Conservation (phyloP, 805 yeast genomes). For the Cyberlindnera petersonii region DNA sequence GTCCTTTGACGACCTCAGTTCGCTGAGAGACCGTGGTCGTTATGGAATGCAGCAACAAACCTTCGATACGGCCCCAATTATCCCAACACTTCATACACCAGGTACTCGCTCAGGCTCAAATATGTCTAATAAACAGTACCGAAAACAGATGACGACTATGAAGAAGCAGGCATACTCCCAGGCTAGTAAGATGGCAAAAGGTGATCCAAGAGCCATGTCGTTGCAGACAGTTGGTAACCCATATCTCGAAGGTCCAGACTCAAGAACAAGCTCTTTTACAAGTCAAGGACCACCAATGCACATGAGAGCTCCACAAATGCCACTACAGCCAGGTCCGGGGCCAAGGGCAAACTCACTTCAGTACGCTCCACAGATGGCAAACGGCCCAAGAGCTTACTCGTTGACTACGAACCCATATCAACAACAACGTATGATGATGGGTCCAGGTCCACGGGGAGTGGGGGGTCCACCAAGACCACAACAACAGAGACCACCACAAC, state of each 20-base stretch:
- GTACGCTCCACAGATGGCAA: neutral
- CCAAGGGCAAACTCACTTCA: slow-evolving; percentile 21
- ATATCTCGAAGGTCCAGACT: slow-evolving; percentile 14
- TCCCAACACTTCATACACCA: slow-evolving; percentile 57
- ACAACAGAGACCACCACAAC: slow-evolving; percentile 7
- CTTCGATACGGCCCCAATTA: slow-evolving; percentile 65
- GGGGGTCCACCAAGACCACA: slow-evolving; percentile 4
- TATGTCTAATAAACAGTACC: slow-evolving; percentile 54
- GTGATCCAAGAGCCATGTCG: slow-evolving; percentile 46
- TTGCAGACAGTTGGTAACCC: slow-evolving; percentile 29
- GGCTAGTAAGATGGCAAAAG: slow-evolving; percentile 35
- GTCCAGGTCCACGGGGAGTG: neutral
- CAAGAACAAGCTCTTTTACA: slow-evolving; percentile 36
- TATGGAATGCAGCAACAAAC: slow-evolving; percentile 43
- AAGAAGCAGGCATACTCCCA: slow-evolving; percentile 52
- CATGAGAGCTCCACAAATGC: neutral
- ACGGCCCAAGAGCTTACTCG: slow-evolving; percentile 21
- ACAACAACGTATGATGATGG: slow-evolving; percentile 2
- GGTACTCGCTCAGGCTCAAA: slow-evolving; percentile 25
- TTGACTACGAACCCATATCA: slow-evolving; percentile 23
- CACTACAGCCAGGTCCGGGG: slow-evolving; percentile 6
- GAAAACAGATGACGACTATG: slow-evolving; percentile 65
- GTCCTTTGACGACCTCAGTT: slow-evolving; percentile 62
- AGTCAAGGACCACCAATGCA: slow-evolving; percentile 30
- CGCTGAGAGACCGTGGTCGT: slow-evolving; percentile 62